Evolutionary conservation across 306 rosid species (phyloP).

Genomic region (Cicer pinnatifidum): DNA sequence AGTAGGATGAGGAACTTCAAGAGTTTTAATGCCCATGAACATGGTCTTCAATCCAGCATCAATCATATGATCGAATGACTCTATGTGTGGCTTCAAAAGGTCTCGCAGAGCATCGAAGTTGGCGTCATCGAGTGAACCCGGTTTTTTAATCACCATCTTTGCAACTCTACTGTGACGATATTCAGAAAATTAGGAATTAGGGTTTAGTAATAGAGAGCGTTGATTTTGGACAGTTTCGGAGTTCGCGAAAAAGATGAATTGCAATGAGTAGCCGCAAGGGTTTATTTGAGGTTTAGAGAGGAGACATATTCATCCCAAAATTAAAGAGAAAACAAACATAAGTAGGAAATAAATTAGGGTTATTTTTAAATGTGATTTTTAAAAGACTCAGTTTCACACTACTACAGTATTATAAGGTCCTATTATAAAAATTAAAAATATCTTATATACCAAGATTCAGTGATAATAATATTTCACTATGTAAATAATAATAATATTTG

Average conservation of each 20-base stretch:
- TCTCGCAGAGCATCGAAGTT: constrained; percentile 51
- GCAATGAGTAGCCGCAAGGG: too few relatives aligned
- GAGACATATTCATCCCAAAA: too few relatives aligned
- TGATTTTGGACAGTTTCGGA: not conserved
- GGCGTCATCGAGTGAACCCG: not conserved
- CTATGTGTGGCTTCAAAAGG: constrained; percentile 76
- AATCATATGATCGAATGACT: constrained; percentile 72
- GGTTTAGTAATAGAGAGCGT: not conserved
- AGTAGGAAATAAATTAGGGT: too few relatives aligned
- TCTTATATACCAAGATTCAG: too few relatives aligned
- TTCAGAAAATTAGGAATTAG: not conserved
- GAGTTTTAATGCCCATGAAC: constrained; percentile 56
- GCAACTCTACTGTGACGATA: not conserved
- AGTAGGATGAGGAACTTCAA: constrained; percentile 53
- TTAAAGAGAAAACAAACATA: too few relatives aligned
- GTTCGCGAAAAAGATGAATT: not conserved
- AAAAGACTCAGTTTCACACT: too few relatives aligned
- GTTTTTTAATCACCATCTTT: not conserved
- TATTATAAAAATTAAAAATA: too few relatives aligned
- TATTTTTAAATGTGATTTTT: too few relatives aligned
- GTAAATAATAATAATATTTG: too few relatives aligned
- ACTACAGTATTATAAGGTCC: too few relatives aligned
- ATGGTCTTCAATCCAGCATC: constrained; percentile 60
- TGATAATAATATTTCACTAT: too few relatives aligned
- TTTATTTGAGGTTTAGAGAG: too few relatives aligned